Evolutionary conservation across 805 yeast genomes (phyloP).

Genomic region (Lachancea meyersii): DNA sequence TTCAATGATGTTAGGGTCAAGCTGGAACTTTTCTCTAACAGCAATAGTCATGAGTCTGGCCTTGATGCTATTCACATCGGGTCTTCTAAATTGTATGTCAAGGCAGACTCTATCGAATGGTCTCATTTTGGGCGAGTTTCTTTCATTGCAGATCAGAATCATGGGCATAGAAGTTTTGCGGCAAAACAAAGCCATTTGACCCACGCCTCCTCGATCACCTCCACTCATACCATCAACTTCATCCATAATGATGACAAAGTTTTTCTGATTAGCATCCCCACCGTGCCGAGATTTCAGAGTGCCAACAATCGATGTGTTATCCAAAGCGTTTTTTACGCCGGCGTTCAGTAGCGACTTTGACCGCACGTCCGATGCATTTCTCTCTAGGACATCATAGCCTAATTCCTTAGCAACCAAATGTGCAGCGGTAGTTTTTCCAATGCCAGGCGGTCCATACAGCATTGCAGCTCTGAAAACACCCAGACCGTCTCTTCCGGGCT

Average conservation of each 20-base stretch:
- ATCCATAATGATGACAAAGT: conserved; percentile 87
- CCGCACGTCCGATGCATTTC: conserved; percentile 85
- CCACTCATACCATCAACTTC: conserved; percentile 99
- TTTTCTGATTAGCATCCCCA: conserved; percentile 39
- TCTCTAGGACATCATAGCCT: conserved; percentile 70
- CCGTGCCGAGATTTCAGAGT: conserved; percentile 43
- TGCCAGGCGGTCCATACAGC: conserved; percentile 83
- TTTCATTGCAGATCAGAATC: conserved; percentile 90
- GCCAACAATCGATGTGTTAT: conserved; percentile 79
- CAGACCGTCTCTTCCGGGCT: conserved; percentile 55
- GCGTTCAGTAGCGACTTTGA: conserved; percentile 70
- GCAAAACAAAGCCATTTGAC: conserved; percentile 84
- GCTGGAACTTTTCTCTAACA: conserved; percentile 68
- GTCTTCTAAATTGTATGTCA: conserved; percentile 83
- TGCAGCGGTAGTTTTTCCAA: conserved; percentile 79
- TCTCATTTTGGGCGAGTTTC: conserved; percentile 88
- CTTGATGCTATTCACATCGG: conserved; percentile 73
- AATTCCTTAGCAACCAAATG: conserved; percentile 62
- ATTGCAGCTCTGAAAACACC: conserved; percentile 76
- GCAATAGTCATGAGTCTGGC: conserved; percentile 89
- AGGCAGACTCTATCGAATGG: conserved; percentile 81
- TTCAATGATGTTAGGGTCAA: conserved; percentile 76
- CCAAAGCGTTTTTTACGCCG: conserved; percentile 62
- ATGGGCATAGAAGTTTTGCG: conserved; percentile 81
- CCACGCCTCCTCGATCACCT: conserved; percentile 98